Percentiles rank a stretch among this genome's conserved stretches.
phyloP scores from a whole-genome alignment of 2,329 filamentous ascomycete species.

The Gliomastix tumulicola region DNA sequence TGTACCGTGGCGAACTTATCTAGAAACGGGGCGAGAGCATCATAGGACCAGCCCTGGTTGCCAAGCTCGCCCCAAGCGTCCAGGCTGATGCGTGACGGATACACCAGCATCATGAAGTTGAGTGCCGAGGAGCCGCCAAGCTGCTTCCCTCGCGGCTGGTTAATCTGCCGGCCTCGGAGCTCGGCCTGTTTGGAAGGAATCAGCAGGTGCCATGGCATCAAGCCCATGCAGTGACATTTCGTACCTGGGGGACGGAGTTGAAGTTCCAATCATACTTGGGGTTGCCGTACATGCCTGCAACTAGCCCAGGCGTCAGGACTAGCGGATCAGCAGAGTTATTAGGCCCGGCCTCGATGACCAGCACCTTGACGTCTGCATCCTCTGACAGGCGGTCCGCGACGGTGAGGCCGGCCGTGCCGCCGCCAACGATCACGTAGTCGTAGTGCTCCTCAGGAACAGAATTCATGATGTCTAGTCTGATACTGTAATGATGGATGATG shows the following conservation, averaged over 20 bases:
- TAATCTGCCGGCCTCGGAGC: constrained; percentile 9
- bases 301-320: constrained; percentile 2
- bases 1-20: constrained; percentile 27
- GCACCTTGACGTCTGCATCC: constrained; percentile 7
- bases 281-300: constrained; percentile 1
- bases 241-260: constrained; percentile 2
- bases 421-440: constrained; percentile 24
- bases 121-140: constrained; percentile 18
- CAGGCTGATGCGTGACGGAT: constrained; percentile 9
- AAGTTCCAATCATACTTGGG: constrained; percentile 4
- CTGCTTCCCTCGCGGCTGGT: constrained; percentile 10
- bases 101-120: constrained; percentile 15
- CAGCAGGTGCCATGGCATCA: no score
- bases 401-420: constrained; percentile 28
- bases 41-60: constrained; percentile 19
- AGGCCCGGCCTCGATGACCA: constrained; percentile 4
- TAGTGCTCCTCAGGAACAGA: constrained; percentile 8
- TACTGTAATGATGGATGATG: no score
- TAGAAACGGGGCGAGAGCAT: constrained; percentile 16
- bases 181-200: no score
- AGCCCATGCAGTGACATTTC: no score
- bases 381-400: constrained; percentile 28
- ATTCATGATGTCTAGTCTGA: no score
- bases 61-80: constrained; percentile 13
- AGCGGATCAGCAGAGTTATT: background rate